Conservation (phyloP, 2,329 filamentous ascomycete genomes). For the Graphilbum fragrans region DNA sequence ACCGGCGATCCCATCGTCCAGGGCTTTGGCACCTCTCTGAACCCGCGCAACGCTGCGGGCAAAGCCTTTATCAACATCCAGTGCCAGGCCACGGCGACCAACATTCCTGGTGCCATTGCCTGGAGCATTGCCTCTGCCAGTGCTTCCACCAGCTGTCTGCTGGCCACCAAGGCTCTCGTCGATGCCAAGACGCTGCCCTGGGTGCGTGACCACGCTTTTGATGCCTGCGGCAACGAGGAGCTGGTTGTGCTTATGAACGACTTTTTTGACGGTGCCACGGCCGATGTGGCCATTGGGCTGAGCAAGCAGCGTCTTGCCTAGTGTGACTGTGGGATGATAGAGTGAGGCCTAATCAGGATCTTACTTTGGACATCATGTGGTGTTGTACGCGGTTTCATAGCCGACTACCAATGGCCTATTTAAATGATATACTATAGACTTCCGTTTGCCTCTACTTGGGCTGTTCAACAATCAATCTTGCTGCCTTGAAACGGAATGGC, state of each 20-base stretch:
- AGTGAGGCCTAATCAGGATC: neutral
- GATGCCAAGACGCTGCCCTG: slow-evolving; percentile 35
- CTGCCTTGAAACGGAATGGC: too few relatives aligned
- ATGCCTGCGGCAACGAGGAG: slow-evolving; percentile 22
- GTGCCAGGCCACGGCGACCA: slow-evolving; percentile 38
- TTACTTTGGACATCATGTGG: too few relatives aligned
- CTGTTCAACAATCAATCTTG: too few relatives aligned
- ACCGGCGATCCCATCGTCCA: slow-evolving; percentile 24
- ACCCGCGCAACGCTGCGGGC: slow-evolving; percentile 17
- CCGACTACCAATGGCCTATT: too few relatives aligned
- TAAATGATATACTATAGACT: too few relatives aligned
- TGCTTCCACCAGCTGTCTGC: slow-evolving; percentile 28
- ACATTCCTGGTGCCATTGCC: slow-evolving; percentile 31
- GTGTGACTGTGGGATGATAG: neutral
- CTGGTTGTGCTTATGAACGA: slow-evolving; percentile 37
- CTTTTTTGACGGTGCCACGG: slow-evolving; percentile 36
- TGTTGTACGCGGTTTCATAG: too few relatives aligned
- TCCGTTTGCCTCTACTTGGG: too few relatives aligned
- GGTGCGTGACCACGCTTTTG: slow-evolving; percentile 26
- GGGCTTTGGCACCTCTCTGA: slow-evolving; percentile 21
- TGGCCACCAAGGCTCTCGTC: slow-evolving; percentile 35
- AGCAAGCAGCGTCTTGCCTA: slow-evolving; percentile 21
- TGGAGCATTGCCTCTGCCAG: slow-evolving; percentile 31
- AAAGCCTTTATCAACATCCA: slow-evolving; percentile 29
- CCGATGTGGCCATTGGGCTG: slow-evolving; percentile 29